Conservation (phyloP, 2,329 filamentous ascomycete species). For the Endocalyx cinctus region DNA sequence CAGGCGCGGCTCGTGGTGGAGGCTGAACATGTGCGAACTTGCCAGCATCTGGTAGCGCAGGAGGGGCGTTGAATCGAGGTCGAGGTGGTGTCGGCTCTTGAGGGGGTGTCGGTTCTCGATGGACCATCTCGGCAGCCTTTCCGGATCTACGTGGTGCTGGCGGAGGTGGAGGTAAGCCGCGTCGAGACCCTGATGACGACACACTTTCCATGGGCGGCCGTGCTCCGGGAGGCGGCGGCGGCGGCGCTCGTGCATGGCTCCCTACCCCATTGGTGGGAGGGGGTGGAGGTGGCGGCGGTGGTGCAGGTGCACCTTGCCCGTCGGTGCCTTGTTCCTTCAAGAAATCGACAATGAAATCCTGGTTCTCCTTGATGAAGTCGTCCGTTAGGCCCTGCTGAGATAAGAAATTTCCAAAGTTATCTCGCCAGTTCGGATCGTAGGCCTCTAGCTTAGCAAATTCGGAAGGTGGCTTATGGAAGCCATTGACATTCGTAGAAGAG, state of each 20-base stretch:
- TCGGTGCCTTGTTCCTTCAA: slow-evolving; percentile 51
- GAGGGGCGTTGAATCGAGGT: slow-evolving; percentile 76
- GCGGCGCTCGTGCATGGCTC: slow-evolving; percentile 35
- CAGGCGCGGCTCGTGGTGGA: slow-evolving; percentile 34
- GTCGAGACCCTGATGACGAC: slow-evolving; percentile 33
- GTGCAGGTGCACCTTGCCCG: slow-evolving; percentile 29
- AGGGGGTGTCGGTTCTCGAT: slow-evolving; percentile 52
- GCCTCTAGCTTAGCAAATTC: slow-evolving; percentile 60
- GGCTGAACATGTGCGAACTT: slow-evolving; percentile 66
- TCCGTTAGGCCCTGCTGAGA: slow-evolving; percentile 59
- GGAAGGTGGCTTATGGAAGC: slow-evolving; percentile 36
- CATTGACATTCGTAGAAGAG: slow-evolving; percentile 44
- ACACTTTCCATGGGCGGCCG: slow-evolving; percentile 27
- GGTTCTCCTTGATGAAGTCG: slow-evolving; percentile 63
- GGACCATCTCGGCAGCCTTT: slow-evolving; percentile 41
- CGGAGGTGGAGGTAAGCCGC: slow-evolving; percentile 48
- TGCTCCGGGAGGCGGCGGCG: slow-evolving; percentile 30
- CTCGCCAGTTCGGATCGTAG: slow-evolving; percentile 61
- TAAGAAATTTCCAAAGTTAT: slow-evolving; percentile 61
- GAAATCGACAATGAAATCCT: slow-evolving; percentile 64
- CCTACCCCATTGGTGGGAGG: slow-evolving; percentile 31
- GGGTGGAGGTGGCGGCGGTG: slow-evolving; percentile 39
- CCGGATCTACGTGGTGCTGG: slow-evolving; percentile 57
- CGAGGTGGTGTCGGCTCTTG: slow-evolving; percentile 67
- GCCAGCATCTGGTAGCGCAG: slow-evolving; percentile 83